Evolutionary conservation across 768 basidiomycete species (phyloP), one percentile per base, ranked within the genome.

Genomic region (Xerocomus potaroensis): DNA sequence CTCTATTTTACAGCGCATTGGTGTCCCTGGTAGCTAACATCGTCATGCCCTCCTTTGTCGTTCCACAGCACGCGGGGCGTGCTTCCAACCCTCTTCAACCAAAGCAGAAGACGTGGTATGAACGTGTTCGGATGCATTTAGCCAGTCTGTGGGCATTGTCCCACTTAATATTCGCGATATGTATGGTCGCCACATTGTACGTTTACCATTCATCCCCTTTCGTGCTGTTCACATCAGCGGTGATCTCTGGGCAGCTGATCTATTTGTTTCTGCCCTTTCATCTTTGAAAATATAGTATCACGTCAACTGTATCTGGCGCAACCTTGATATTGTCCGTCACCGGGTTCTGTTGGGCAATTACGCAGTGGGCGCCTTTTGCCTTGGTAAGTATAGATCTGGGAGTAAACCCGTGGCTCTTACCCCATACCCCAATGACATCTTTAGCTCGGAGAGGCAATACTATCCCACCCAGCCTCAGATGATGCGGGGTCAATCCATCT

Each of bases 281-380:
- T 39, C 33, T 43, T 51, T 42, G 43, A 19, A 53, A 51, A 50
- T 33, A 7, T 57, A 95, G 90, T 54, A 78, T 93, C 54, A 85
- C 82, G 3, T 74, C 78, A 8, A 80, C 75, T 14, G 85, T 93
- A 1, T 60, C 60, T 14, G 82, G 85, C 0, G 85, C 91, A 15
- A 91, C 87, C 1, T 46, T 83, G 11, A 74, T 97, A 49, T 79
- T 96, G 41, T 78, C 84, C 8, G 54, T 87, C 11, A 84, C 84
- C 7, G 95, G 95, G 0, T 85, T 96, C 56, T 85, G 88, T n/a
- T 96, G 88, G 90, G 91, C 92, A 5, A 76, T 97, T 42, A 79
- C 84, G 1, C 85, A 87, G 65, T 97, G 94, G 95, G 91, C 84
- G 3, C 94, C 94, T 3, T 95, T 91, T 67, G 82, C 91, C 0